These are phyloP conservation scores for Coniochaeta sp. DNA, from an alignment of 2,329 filamentous ascomycete genomes.

Conservation along the genomic window DNA sequence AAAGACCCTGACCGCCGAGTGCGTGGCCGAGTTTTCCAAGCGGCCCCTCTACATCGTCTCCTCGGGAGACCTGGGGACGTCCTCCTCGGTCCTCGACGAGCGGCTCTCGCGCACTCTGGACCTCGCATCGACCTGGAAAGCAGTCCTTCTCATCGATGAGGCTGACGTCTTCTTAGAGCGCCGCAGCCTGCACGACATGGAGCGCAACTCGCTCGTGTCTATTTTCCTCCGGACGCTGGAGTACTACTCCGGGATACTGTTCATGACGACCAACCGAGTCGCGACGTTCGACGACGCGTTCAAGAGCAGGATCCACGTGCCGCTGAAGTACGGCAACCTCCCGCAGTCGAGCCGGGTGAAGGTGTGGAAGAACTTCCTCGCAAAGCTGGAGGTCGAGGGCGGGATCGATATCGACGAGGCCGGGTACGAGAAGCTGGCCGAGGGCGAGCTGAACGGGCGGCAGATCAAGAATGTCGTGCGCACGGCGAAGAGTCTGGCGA, in stretches of 20 bases:
- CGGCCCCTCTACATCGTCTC: constrained; percentile 9
- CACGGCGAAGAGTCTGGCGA: constrained; percentile 23
- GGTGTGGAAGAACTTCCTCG: constrained; percentile 14
- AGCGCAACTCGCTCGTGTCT: constrained; percentile 7
- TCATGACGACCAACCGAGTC: constrained; percentile 35
- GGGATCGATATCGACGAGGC: constrained; percentile 16
- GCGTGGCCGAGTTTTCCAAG: constrained; percentile 8
- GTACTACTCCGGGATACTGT: constrained; percentile 29
- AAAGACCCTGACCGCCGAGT: constrained; percentile 13
- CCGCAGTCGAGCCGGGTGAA: constrained; percentile 5
- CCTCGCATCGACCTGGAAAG: constrained; percentile 13
- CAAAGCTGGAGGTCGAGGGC: constrained; percentile 8
- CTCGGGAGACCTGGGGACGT: constrained; percentile 7
- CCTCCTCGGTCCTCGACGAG: neutral
- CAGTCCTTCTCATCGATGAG: constrained; percentile 28
- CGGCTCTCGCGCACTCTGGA: constrained; percentile 7
- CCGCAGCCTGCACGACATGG: neutral
- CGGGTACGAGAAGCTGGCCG: constrained; percentile 12
- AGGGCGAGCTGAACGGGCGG: constrained; percentile 17
- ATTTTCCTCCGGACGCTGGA: constrained; percentile 28
- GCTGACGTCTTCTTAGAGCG: constrained; percentile 17
- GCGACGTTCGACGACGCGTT: constrained; percentile 33
- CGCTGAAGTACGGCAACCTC: constrained; percentile 22
- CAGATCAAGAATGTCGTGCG: constrained; percentile 22
- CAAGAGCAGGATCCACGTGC: constrained; percentile 28